A percentile compares a stretch with the other conserved stretches of the same genome.
phyloP scores from a whole-genome alignment of 192 early-diverging fungal genomes.

The Coemansia sp. region DNA sequence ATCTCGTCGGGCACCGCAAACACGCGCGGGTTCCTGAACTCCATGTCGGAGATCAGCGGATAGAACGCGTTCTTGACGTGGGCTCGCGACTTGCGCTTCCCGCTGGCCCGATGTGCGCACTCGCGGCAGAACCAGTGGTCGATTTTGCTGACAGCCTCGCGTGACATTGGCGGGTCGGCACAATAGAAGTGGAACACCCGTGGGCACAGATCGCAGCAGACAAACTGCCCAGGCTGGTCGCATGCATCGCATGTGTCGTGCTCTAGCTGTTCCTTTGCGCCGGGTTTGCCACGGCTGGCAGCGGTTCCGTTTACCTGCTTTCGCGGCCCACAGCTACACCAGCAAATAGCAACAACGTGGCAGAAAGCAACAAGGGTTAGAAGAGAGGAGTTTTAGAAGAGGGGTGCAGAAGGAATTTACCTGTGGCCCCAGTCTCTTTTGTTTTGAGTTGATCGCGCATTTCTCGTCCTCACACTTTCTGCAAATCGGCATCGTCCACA shows the following conservation, averaged over 20 bases:
- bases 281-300: not conserved
- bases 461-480: too few species aligned
- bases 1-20: constrained; percentile 55
- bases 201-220: constrained; percentile 54
- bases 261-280: constrained; percentile 7
- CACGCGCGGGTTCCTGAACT: constrained; percentile 40
- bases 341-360: not conserved
- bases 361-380: not conserved
- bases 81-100: constrained; percentile 46
- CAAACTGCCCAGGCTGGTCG: constrained; percentile 47
- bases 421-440: too few species aligned
- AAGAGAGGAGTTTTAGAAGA: too few species aligned
- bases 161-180: constrained; percentile 47
- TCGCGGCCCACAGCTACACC: constrained; percentile 7
- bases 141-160: constrained; percentile 30
- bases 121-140: constrained; percentile 54
- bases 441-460: too few species aligned
- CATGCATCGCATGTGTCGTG: constrained; percentile 54
- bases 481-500: too few species aligned
- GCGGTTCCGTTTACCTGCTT: constrained; percentile 12
- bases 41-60: constrained; percentile 38
- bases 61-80: constrained; percentile 50
- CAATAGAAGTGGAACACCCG: constrained; percentile 54
- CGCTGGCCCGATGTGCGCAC: constrained; percentile 27
- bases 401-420: too few species aligned